Evolutionary conservation across 257 asterid species (phyloP).

Genomic region (Plantago major): DNA sequence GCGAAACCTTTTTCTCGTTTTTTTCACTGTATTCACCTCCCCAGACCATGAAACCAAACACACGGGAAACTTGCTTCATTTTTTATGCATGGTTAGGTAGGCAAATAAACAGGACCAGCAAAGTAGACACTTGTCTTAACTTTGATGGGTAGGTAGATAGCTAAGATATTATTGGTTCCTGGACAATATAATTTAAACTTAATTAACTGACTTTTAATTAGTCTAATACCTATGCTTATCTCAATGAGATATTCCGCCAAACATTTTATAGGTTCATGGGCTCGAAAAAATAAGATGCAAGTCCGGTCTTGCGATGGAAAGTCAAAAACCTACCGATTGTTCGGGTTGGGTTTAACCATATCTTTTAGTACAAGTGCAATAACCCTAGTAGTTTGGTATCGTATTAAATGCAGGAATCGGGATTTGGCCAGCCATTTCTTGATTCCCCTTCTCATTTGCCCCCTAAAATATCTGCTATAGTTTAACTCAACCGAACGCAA

Average conservation of each 20-base stretch:
- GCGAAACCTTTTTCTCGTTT: neutral
- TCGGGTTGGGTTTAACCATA: too few species aligned
- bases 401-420: too few species aligned
- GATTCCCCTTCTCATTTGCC: too few species aligned
- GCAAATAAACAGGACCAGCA: neutral
- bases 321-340: too few species aligned
- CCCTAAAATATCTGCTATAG: too few species aligned
- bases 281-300: too few species aligned
- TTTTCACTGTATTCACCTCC: neutral
- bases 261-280: too few species aligned
- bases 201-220: neutral
- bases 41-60: neutral
- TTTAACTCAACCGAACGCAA: too few species aligned
- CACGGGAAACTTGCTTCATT: neutral
- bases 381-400: too few species aligned
- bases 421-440: too few species aligned
- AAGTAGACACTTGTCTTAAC: neutral
- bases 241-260: neutral
- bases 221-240: neutral
- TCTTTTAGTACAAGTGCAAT: too few species aligned
- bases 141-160: neutral
- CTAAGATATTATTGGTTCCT: neutral
- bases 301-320: too few species aligned
- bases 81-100: neutral
- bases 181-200: neutral